Base-by-base conservation (phyloP, 73 alveolate species). In the Symbiodinium pilosum region DNA sequence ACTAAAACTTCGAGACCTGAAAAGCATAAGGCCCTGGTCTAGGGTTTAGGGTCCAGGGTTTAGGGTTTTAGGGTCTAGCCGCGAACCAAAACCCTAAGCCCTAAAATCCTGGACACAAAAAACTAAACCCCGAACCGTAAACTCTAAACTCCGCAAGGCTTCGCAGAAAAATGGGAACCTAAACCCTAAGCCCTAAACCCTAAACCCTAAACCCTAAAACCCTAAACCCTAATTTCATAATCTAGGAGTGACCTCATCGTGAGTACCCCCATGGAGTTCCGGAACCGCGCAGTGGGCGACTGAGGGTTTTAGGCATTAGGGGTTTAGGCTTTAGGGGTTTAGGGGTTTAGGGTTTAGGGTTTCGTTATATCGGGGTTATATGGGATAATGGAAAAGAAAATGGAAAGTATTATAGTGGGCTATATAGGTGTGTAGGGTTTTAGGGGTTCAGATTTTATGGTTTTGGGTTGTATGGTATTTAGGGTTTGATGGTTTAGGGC, bases 201-300 rank as follows among this genome's bases (percentile, higher is more conserved):
- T 18, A 18, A 59, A 59, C 38, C 39, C 77, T 28, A 18, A 52
- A 52, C 14, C 69, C 3, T 28, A 1, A 1, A 52, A 52, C 11
- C 3, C 69, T 52, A 5, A 59, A 59, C 77, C 36, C 39, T 18
- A 12, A 59, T 4, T 4, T 36, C 36, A 32, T 32, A 5, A 16
- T 99, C 30, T 99, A 99, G 96, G 99, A 92, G 99, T 47, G 99
- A 99, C 93, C 99, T 99, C 95, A 99, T 99, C 86, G 98, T 99
- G 99, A 99, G 99, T 52, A 99, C 99, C 11, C 99, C 99, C 38
- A 99, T 94, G 84, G 99, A 99, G 47, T 93, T 99, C 94, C 99
- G 99, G 85, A 99, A 98, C 93, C 99, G 99, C 92, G 99, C 99
- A 16, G 99, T 36, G 9, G 43, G 94, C 26, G 38, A 20, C 41